Conservation (phyloP, 164 flowering plant species). For the Litsea cubeba region DNA sequence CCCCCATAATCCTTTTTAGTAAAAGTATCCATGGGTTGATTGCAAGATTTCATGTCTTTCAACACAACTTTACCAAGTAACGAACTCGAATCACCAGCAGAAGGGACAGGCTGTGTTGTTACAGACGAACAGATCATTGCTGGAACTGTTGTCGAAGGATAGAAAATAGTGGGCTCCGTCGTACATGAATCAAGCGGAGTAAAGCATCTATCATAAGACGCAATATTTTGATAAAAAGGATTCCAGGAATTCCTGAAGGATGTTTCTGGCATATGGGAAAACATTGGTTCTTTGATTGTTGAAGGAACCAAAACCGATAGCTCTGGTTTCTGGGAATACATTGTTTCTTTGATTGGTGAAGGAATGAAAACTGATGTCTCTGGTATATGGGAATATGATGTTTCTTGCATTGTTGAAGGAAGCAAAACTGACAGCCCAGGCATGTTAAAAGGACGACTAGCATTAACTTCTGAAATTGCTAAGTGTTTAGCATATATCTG, state of each 20-base stretch:
- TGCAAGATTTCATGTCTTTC: conserved; percentile 8
- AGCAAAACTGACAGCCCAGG: conserved; percentile 6
- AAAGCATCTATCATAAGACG: conserved; percentile 7
- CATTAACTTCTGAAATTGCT: conserved; percentile 3
- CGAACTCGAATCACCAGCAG: conserved; percentile 10
- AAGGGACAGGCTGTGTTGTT: conserved; percentile 6
- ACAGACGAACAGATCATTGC: conserved; percentile 5
- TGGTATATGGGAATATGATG: conserved; percentile 7
- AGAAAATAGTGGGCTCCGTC: conserved; percentile 9
- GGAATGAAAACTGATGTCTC: not conserved
- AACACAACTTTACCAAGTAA: conserved; percentile 6
- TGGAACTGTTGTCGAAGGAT: not conserved
- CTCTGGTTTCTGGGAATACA: conserved; percentile 9
- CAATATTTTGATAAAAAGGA: conserved; percentile 4
- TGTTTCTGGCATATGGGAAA: conserved; percentile 5
- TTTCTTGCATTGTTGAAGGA: conserved; percentile 5
- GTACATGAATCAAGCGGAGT: conserved; percentile 13
- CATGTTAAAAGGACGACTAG: conserved; percentile 3
- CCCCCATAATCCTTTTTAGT: conserved; percentile 8
- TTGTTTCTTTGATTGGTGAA: conserved; percentile 3
- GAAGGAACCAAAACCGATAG: conserved; percentile 1
- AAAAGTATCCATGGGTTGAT: conserved; percentile 9
- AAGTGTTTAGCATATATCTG: conserved; percentile 7
- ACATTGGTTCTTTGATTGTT: conserved; percentile 7
- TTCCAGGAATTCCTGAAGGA: conserved; percentile 10